Percentiles rank a stretch among this genome's conserved stretches.
Conservation (phyloP, 106 monocot species). For the Dendrobium catenatum region DNA sequence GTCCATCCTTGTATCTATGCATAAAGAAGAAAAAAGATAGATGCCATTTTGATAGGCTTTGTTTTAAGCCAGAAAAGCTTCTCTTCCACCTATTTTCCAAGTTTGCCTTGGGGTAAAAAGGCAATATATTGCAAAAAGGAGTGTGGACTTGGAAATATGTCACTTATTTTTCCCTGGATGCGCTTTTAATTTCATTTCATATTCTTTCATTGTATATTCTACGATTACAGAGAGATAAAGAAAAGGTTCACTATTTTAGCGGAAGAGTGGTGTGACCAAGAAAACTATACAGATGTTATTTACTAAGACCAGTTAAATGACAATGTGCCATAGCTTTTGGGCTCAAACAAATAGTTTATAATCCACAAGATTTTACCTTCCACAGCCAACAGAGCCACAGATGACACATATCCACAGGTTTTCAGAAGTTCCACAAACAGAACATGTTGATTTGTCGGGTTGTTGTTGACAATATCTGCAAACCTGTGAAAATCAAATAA, state of each 20-base stretch:
- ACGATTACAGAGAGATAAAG: not conserved
- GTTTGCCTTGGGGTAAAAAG: not conserved
- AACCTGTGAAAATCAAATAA: constrained; percentile 44
- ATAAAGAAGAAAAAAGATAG: not conserved
- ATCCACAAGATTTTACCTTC: constrained; percentile 39
- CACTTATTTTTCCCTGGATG: not conserved
- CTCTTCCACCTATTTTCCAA: not conserved
- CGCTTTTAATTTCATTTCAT: not conserved
- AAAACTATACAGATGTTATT: not conserved
- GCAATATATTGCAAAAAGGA: not conserved
- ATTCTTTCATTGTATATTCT: not conserved
- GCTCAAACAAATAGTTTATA: constrained; percentile 2
- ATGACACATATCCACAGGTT: constrained; percentile 86
- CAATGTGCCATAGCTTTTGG: not conserved
- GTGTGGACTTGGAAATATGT: too few relatives aligned
- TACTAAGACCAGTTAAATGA: not conserved
- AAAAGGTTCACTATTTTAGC: not conserved
- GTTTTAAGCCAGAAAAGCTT: not conserved
- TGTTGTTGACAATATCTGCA: constrained; percentile 94
- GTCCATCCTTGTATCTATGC: constrained; percentile 75
- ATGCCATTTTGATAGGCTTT: not conserved
- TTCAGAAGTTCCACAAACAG: constrained; percentile 60
- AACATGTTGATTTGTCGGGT: constrained; percentile 73
- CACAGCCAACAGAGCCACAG: constrained; percentile 83
- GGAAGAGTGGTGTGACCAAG: not conserved